phyloP scores from a whole-genome alignment of 805 yeast species.

The Ogataea trehalophila region DNA sequence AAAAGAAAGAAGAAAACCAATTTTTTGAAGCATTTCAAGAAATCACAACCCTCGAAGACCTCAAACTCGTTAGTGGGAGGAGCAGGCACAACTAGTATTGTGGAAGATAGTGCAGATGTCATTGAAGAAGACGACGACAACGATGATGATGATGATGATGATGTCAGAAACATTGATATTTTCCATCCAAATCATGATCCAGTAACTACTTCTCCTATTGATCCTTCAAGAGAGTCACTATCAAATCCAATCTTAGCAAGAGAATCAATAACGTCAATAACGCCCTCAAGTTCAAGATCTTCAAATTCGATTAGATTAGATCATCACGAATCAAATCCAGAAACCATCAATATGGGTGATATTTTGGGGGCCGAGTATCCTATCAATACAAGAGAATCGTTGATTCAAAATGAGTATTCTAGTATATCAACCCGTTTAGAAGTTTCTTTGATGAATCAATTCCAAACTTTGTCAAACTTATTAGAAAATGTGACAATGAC shows the following conservation, averaged over 20 bases:
- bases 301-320: too few relatives aligned
- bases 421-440: conserved; percentile 5
- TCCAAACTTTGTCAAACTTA: conserved; percentile 23
- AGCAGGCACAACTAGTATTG: neutral
- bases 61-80: neutral
- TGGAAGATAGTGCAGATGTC: neutral
- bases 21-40: conserved; percentile 7
- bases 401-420: conserved; percentile 7
- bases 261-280: too few relatives aligned
- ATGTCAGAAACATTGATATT: too few relatives aligned
- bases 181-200: too few relatives aligned
- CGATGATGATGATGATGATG: too few relatives aligned
- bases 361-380: neutral
- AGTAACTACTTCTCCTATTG: too few relatives aligned
- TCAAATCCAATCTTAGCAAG: too few relatives aligned
- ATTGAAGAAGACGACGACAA: neutral
- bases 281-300: too few relatives aligned
- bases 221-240: too few relatives aligned
- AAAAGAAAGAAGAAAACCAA: conserved; percentile 6
- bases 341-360: too few relatives aligned
- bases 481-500: conserved; percentile 25
- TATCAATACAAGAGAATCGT: neutral
- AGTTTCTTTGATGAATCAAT: conserved; percentile 17
- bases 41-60: neutral
- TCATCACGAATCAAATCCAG: too few relatives aligned